phyloP scores from a whole-genome alignment of 2,329 filamentous ascomycete genomes.

The Sporothrix inflata region DNA sequence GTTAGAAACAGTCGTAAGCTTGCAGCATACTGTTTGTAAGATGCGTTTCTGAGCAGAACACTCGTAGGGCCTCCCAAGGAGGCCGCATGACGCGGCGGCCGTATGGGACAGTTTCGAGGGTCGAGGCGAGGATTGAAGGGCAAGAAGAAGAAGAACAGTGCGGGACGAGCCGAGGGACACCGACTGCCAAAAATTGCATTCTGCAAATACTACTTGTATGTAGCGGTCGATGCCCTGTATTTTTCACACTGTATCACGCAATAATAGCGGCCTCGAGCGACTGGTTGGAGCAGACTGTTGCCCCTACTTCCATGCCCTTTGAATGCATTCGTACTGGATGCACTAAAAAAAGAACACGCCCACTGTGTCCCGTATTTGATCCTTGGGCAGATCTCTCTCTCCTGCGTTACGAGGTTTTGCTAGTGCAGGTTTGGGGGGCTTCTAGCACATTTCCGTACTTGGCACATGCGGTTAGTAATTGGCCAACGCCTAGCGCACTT shows the following conservation, averaged over 20 bases:
- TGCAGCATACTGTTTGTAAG: not conserved
- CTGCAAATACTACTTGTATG: no score
- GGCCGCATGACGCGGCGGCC: not conserved
- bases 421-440: not conserved
- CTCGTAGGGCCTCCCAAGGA: not conserved
- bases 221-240: not conserved
- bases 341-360: slow-evolving; percentile 19
- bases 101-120: not conserved
- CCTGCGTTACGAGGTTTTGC: slow-evolving; percentile 17
- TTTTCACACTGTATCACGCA: not conserved
- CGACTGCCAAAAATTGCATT: not conserved
- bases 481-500: not conserved
- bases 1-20: not conserved
- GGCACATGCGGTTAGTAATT: slow-evolving; percentile 15
- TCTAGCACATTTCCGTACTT: not conserved
- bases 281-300: no score
- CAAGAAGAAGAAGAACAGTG: not conserved
- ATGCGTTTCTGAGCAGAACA: not conserved
- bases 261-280: not conserved
- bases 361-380: slow-evolving; percentile 7
- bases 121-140: not conserved
- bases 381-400: not conserved
- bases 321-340: not conserved
- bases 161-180: not conserved
- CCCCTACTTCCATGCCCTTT: not conserved